Evolutionary conservation across 352 stramenopile genomes (phyloP).

Genomic region (Phytophthora europaea): DNA sequence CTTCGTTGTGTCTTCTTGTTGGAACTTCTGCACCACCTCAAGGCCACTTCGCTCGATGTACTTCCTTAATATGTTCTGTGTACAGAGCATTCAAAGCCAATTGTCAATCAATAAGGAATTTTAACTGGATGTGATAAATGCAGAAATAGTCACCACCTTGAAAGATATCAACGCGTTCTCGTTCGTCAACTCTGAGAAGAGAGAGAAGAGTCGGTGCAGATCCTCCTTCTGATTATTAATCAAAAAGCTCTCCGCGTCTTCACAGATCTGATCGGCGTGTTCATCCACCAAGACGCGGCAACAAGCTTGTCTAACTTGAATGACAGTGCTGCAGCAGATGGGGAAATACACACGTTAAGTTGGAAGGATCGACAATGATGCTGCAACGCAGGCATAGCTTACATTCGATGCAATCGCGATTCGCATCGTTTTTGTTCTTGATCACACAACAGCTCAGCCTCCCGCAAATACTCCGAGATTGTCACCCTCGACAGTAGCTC

Average conservation of each 20-base stretch:
- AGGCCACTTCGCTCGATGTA: conserved; percentile 86
- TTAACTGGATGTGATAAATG: background rate
- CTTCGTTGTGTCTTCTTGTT: conserved; percentile 82
- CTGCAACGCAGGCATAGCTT: conserved; percentile 20
- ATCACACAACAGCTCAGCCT: conserved; percentile 76
- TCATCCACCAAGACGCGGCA: conserved; percentile 84
- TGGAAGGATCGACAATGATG: background rate
- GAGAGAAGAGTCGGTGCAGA: conserved; percentile 78
- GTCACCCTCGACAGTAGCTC: conserved; percentile 70
- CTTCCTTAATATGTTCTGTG: conserved; percentile 88
- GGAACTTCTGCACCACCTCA: conserved; percentile 83
- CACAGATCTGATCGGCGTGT: conserved; percentile 85
- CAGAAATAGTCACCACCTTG: conserved; percentile 58
- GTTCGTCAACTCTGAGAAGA: conserved; percentile 87
- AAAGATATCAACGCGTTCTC: conserved; percentile 84
- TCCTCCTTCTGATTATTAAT: conserved; percentile 84
- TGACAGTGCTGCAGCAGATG: conserved; percentile 64
- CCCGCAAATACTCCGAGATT: conserved; percentile 80
- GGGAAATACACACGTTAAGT: background rate
- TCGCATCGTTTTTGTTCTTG: conserved; percentile 88
- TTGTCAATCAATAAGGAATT: conserved; percentile 13
- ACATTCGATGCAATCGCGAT: conserved; percentile 80
- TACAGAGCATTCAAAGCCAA: conserved; percentile 16
- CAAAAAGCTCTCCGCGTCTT: conserved; percentile 81
- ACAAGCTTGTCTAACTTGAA: conserved; percentile 82